Evolutionary conservation across 305 asterid genomes (phyloP), one percentile per base, ranked within the genome.

Genomic region (Fraxinus nigra): DNA sequence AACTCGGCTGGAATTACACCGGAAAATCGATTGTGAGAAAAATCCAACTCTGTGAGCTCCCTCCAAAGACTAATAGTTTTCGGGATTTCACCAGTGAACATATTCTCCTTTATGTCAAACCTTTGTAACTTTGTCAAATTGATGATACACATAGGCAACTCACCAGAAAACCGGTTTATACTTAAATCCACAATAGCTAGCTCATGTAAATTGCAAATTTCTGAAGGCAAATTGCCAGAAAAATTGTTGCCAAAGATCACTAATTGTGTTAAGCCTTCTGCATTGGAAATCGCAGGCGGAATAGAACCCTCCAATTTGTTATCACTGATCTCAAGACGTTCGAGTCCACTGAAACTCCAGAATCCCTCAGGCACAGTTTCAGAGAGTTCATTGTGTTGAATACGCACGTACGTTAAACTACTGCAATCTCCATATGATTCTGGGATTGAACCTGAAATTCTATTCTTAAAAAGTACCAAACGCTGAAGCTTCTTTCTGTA

Each of bases 361-460:
- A 94, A 87, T 10, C 87, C 91, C 33, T 81, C 81, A 32, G 97
- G 97, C 18, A 93, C 72, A 22, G 16, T 81, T 76, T 97, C 95
- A 1, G 94, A 87, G 4, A 95, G 85, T 67, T 82, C 81, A 59
- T 95, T 94, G 79, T 85, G 77, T 20, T 81, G 89, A 22, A 92
- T 70, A 0, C 98, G 93, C 22, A 92, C 89, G 18, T 89, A 87
- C 1, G 46, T 84, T 56, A 95, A 61, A 30, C 91, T 89, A 77
- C 63, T 79, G 86, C 99, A 95, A 38, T 86, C 89, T n/a, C 94
- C 97, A 77, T 89, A 94, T 0, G 93, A 81, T 18, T 85, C 94
- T 5, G 98, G 98, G 18, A 95, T 85, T 54, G 82, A 3, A 26
- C 97, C 99, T 1, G 95, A 90, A 63, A 95, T 82, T 75, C 87